Evolutionary conservation across 116 monocot genomes (phyloP).

Genomic region (Phalaenopsis hybrid): DNA sequence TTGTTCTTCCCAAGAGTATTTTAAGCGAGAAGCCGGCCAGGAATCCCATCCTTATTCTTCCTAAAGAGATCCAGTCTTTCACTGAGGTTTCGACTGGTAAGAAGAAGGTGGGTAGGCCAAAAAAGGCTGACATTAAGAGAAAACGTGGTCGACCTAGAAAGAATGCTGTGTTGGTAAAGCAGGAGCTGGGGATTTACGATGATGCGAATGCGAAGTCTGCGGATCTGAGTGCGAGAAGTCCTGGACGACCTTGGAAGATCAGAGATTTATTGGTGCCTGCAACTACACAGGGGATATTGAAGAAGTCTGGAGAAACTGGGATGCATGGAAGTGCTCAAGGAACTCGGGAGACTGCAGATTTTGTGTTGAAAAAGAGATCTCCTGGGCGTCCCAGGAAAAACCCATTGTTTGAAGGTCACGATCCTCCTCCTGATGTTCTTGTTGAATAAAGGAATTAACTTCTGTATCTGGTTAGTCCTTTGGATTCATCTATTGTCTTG

Average conservation of each 20-base stretch:
- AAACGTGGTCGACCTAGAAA: conserved; percentile 6
- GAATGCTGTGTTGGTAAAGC: background rate
- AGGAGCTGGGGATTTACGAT: background rate
- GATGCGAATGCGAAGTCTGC: background rate
- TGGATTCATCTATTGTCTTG: background rate
- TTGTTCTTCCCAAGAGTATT: conserved; percentile 9
- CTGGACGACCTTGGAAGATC: conserved; percentile 5
- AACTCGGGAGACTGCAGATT: background rate
- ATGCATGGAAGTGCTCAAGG: conserved; percentile 1
- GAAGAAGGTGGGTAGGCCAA: conserved; percentile 1
- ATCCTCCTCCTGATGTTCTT: background rate
- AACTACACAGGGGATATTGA: background rate
- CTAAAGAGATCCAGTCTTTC: background rate
- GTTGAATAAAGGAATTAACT: background rate
- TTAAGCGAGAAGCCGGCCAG: background rate
- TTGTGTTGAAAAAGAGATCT: background rate
- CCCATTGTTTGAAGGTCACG: background rate
- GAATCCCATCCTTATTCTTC: background rate
- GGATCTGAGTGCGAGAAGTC: background rate
- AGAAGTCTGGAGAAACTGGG: background rate
- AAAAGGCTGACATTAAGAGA: background rate
- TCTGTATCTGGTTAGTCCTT: background rate
- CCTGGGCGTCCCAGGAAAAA: conserved; percentile 3
- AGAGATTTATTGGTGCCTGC: background rate
- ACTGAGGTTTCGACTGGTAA: background rate